Conservation (phyloP, 495 filamentous ascomycete genomes). For the Lasiosphaeria hispida region DNA sequence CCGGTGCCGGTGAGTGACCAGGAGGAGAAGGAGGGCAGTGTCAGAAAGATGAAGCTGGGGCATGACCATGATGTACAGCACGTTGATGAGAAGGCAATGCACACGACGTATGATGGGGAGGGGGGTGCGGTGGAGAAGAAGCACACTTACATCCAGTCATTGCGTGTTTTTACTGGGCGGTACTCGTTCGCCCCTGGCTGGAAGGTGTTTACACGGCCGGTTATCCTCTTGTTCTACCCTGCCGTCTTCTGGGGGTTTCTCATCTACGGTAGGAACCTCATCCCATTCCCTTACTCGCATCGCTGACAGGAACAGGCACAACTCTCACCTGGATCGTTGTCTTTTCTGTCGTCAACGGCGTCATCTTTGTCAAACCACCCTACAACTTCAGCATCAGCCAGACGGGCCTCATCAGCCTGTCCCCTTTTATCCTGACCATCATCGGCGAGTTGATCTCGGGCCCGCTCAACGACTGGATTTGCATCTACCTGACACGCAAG, state of each 20-base stretch:
- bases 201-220: conserved; percentile 50
- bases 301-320: conserved; percentile 19
- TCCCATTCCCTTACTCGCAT: too few relatives aligned
- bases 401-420: conserved; percentile 49
- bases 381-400: conserved; percentile 54
- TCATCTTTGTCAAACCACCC: conserved; percentile 48
- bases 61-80: conserved; percentile 19
- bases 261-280: conserved; percentile 39
- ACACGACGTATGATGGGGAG: background rate
- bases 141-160: conserved; percentile 31
- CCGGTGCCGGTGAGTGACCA: conserved; percentile 25
- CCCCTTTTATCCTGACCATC: conserved; percentile 48
- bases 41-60: conserved; percentile 17
- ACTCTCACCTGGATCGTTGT: conserved; percentile 54
- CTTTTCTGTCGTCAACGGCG: conserved; percentile 52
- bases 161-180: conserved; percentile 34
- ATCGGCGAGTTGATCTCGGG: conserved; percentile 50
- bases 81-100: conserved; percentile 29
- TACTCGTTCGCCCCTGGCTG: conserved; percentile 48
- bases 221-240: conserved; percentile 54
- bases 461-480: conserved; percentile 52
- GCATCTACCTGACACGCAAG: conserved; percentile 43
- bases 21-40: conserved; percentile 15
- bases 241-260: conserved; percentile 54
- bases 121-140: conserved; percentile 22